A percentile compares a stretch with the other conserved stretches of the same genome.
Conservation (phyloP, 2,329 filamentous ascomycete species). For the Cladophialophora bantiana region DNA sequence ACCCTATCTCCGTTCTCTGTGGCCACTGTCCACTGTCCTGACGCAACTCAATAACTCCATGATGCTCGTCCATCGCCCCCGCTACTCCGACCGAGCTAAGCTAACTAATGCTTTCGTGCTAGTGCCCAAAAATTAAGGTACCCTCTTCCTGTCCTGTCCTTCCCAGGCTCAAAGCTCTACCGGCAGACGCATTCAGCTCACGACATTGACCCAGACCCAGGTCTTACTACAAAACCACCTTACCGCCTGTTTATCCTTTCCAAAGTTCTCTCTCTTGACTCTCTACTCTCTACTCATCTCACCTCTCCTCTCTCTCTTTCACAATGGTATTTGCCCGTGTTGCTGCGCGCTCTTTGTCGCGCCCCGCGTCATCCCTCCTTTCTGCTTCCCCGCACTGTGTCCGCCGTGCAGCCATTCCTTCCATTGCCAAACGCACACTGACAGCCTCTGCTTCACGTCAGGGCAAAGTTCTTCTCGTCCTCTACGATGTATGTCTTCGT, state of each 20-base stretch:
- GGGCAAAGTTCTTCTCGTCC: conserved; percentile 94
- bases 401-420: conserved; percentile 50
- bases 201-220: conserved; percentile 14
- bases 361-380: conserved; percentile 54
- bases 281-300: conserved; percentile 20
- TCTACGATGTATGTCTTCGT: conserved; percentile 77
- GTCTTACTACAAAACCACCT: conserved; percentile 25
- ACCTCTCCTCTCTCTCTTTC: conserved; percentile 42
- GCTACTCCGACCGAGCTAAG: conserved; percentile 18
- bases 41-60: conserved; percentile 5
- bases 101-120: conserved; percentile 16
- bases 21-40: neutral
- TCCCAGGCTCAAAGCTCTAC: conserved; percentile 38
- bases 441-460: conserved; percentile 72
- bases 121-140: conserved; percentile 17
- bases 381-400: conserved; percentile 51
- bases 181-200: conserved; percentile 26
- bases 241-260: conserved; percentile 18
- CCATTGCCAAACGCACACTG: conserved; percentile 60
- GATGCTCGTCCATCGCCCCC: conserved; percentile 12
- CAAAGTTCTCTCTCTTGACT: conserved; percentile 19
- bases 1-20: conserved; percentile 1
- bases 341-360: conserved; percentile 62
- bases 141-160: neutral
- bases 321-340: conserved; percentile 71